Conservation (phyloP, 139 green algal species). For the Dunaliella sp. region DNA sequence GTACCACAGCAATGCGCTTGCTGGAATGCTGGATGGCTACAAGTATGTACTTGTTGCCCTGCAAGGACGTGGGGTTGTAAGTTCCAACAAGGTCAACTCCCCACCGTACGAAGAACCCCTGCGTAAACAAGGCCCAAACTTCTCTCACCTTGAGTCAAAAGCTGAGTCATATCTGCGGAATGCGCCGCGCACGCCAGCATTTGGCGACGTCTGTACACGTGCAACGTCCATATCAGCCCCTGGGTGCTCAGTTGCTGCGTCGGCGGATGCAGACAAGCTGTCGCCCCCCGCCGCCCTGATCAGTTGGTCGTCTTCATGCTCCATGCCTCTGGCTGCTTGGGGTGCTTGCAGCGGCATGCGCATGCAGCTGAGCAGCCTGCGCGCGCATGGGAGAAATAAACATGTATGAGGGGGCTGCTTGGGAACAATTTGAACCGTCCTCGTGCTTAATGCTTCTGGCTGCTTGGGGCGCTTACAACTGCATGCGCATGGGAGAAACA, state of each 20-base stretch:
- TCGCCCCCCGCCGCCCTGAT: not conserved
- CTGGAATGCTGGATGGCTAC: not conserved
- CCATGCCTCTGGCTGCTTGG: not conserved
- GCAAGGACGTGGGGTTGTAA: not conserved
- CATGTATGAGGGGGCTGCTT: too few relatives aligned
- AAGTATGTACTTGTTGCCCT: not conserved
- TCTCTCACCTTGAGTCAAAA: conserved; percentile 37
- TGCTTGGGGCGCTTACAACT: not conserved
- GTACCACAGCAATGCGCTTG: not conserved
- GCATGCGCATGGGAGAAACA: conserved; percentile 17
- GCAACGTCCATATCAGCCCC: too few relatives aligned
- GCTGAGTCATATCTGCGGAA: conserved; percentile 32
- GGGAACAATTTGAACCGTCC: too few relatives aligned
- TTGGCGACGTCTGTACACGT: not conserved
- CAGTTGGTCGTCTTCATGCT: not conserved
- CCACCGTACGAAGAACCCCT: not conserved
- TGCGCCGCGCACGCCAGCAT: not conserved
- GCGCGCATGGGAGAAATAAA: not conserved
- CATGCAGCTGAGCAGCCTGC: conserved; percentile 60
- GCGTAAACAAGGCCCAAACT: not conserved
- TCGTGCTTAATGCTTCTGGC: not conserved
- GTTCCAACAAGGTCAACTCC: not conserved
- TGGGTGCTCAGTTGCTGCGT: too few relatives aligned
- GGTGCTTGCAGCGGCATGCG: conserved; percentile 22
- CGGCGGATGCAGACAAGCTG: too few relatives aligned